phyloP scores from a whole-genome alignment of 2,329 filamentous ascomycete genomes.

The Penicillium concentricum region DNA sequence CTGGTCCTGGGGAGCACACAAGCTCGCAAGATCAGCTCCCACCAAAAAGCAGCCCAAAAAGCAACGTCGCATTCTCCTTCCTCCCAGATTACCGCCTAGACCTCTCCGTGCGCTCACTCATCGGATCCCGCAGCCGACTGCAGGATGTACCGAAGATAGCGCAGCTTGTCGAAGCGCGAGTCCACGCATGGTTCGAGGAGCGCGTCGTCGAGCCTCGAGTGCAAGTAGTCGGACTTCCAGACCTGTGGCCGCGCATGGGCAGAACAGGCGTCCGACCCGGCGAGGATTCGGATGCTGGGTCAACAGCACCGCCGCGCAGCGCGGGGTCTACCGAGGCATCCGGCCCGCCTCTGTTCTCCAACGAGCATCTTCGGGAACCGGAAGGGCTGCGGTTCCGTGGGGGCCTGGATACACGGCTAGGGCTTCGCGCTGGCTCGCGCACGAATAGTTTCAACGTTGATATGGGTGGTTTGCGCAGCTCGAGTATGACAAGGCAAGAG shows the following conservation, averaged over 20 bases:
- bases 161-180: constrained; percentile 62
- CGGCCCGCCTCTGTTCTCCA: constrained; percentile 21
- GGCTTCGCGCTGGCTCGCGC: constrained; percentile 33
- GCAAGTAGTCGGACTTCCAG: constrained; percentile 63
- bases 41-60: constrained; percentile 60
- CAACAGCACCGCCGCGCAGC: constrained; percentile 32
- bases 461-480: constrained; percentile 31
- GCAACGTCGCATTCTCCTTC: constrained; percentile 93
- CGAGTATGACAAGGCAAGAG: constrained; percentile 34
- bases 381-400: constrained; percentile 39
- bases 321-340: constrained; percentile 30
- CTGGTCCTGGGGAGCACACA: constrained; percentile 11
- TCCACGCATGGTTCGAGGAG: constrained; percentile 68
- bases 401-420: constrained; percentile 25
- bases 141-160: constrained; percentile 68
- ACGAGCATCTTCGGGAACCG: constrained; percentile 24
- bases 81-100: constrained; percentile 63
- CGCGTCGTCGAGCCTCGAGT: constrained; percentile 65
- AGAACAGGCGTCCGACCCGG: constrained; percentile 45
- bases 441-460: constrained; percentile 38
- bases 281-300: constrained; percentile 43
- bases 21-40: constrained; percentile 15
- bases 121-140: constrained; percentile 61
- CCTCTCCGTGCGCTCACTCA: constrained; percentile 63
- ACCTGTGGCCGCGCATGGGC: constrained; percentile 61